Evolutionary conservation across 495 filamentous ascomycete species (phyloP).

Genomic region (Aspergillus avenaceus): DNA sequence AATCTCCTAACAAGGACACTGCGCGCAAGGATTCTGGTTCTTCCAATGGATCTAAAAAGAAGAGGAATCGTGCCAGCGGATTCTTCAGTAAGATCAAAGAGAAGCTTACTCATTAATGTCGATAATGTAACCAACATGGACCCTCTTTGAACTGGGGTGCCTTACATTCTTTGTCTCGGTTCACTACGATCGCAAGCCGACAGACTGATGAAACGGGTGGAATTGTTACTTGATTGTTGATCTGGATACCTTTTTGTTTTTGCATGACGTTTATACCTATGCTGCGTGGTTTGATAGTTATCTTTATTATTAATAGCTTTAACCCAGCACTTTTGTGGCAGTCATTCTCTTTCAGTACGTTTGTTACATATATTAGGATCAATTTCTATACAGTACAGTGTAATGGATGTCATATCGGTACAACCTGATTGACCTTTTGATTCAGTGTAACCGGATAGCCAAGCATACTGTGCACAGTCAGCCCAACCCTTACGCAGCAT

Average conservation of each 20-base stretch:
- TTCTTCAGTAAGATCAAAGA: slow-evolving; percentile 50
- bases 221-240: slow-evolving; percentile 1
- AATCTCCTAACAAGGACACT: background rate
- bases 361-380: too few species aligned
- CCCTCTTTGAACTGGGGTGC: too few species aligned
- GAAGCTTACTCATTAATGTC: slow-evolving; percentile 29
- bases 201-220: slow-evolving; percentile 2
- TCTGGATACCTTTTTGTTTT: slow-evolving; percentile 23
- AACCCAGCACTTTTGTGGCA: background rate
- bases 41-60: slow-evolving; percentile 42
- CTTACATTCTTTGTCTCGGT: too few species aligned
- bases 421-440: slow-evolving; percentile 48
- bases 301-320: background rate
- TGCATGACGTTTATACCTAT: slow-evolving; percentile 7
- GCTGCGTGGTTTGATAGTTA: background rate
- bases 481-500: background rate
- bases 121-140: background rate
- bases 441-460: slow-evolving; percentile 53
- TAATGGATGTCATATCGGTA: slow-evolving; percentile 40
- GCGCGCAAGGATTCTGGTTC: slow-evolving; percentile 6
- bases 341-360: too few species aligned
- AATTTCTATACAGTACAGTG: too few species aligned
- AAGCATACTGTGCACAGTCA: slow-evolving; percentile 40
- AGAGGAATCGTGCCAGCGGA: slow-evolving; percentile 41
- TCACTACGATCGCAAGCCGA: slow-evolving; percentile 1